Conservation (phyloP, 1,139 yeast genomes). For the Geotrichum cucujoidarum region DNA sequence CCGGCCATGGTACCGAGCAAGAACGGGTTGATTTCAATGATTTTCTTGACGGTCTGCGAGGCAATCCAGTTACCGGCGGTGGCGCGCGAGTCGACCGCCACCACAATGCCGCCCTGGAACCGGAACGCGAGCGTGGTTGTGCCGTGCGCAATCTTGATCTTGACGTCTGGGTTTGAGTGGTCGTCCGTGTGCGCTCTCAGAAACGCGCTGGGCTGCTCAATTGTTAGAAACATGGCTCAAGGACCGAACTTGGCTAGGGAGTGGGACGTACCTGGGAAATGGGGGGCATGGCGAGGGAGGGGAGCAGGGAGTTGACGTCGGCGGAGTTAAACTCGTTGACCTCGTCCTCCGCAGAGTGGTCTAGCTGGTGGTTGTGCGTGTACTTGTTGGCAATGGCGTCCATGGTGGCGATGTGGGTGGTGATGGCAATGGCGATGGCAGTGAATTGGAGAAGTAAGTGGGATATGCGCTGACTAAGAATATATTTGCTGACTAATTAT, state of each 20-base stretch:
- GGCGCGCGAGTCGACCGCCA: conserved; percentile 96
- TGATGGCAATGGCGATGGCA: conserved; percentile 10
- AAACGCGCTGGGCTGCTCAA: conserved; percentile 73
- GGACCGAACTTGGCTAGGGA: conserved; percentile 6
- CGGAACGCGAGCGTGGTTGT: conserved; percentile 96
- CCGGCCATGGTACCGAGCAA: conserved; percentile 98
- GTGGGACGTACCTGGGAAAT: conserved; percentile 49
- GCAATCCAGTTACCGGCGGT: conserved; percentile 99
- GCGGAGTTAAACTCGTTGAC: conserved; percentile 11
- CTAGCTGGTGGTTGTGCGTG: conserved; percentile 18
- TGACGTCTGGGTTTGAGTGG: conserved; percentile 84
- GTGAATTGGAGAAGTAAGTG: too few species aligned
- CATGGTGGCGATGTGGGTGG: conserved; percentile 20
- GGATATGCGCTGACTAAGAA: too few species aligned
- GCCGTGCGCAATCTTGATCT: conserved; percentile 96
- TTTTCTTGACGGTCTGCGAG: conserved; percentile 95
- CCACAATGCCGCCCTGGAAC: conserved; percentile 87
- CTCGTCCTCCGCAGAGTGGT: conserved; percentile 17
- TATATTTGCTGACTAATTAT: too few species aligned
- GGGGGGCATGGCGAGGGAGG: conserved; percentile 71
- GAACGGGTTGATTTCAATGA: conserved; percentile 92
- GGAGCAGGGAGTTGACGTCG: conserved; percentile 39
- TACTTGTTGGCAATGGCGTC: conserved; percentile 27
- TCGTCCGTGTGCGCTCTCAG: conserved; percentile 98
- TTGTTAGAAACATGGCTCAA: conserved; percentile 1